Percentiles rank a stretch among this genome's conserved stretches.
Conservation (phyloP, 2,329 filamentous ascomycete species). For the Rachicladosporium sp. region DNA sequence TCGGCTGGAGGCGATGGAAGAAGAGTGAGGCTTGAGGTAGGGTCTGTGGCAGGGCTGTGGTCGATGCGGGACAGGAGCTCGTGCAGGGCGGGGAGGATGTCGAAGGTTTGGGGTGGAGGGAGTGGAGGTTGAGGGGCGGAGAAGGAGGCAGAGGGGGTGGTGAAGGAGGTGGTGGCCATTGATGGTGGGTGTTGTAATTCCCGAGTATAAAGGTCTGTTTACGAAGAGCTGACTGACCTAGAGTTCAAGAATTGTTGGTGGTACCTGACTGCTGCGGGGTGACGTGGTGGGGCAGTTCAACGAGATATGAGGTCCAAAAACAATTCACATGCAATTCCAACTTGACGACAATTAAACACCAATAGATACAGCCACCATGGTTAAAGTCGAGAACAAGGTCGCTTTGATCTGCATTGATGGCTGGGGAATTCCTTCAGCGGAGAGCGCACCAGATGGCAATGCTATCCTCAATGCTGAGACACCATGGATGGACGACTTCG, state of each 20-base stretch:
- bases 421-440: slow-evolving; percentile 77
- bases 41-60: slow-evolving; percentile 6
- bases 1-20: slow-evolving; percentile 22
- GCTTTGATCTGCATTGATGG: slow-evolving; percentile 93
- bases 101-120: slow-evolving; percentile 71
- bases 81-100: slow-evolving; percentile 72
- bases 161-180: too few relatives aligned
- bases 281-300: too few relatives aligned
- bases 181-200: too few relatives aligned
- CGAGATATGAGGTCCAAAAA: too few relatives aligned
- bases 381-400: slow-evolving; percentile 55
- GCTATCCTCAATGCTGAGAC: slow-evolving; percentile 90
- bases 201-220: too few relatives aligned
- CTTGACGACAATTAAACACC: too few relatives aligned
- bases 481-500: slow-evolving; percentile 85
- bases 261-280: too few relatives aligned
- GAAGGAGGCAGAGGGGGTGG: slow-evolving; percentile 1
- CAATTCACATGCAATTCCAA: too few relatives aligned
- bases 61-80: slow-evolving; percentile 61
- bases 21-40: slow-evolving; percentile 5
- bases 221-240: too few relatives aligned
- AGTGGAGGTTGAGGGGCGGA: slow-evolving; percentile 24
- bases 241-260: too few relatives aligned
- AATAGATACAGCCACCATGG: too few relatives aligned
- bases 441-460: slow-evolving; percentile 79